Evolutionary conservation across 108 stramenopile species (phyloP).

Genomic region (Schizochytrium sp.): DNA sequence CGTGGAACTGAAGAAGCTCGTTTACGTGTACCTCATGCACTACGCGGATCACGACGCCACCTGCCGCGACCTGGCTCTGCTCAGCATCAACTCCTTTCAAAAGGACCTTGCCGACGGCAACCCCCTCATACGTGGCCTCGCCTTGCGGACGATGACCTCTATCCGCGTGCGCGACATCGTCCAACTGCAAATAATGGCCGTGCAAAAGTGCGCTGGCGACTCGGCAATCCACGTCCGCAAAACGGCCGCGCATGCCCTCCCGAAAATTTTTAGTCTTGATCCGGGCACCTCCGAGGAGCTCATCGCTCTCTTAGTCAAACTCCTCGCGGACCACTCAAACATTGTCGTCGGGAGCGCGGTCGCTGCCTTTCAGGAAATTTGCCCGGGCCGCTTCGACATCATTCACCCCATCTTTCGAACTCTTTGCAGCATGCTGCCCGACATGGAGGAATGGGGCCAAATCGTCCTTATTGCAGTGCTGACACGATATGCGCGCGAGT

Average conservation of each 20-base stretch:
- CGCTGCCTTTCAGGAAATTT: slow-evolving; percentile 80
- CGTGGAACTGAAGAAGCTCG: slow-evolving; percentile 96
- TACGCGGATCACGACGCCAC: slow-evolving; percentile 78
- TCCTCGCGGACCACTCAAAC: slow-evolving; percentile 64
- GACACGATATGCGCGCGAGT: slow-evolving; percentile 75
- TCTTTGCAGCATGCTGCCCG: slow-evolving; percentile 88
- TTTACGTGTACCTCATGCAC: slow-evolving; percentile 92
- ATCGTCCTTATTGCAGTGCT: slow-evolving; percentile 70
- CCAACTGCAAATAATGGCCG: slow-evolving; percentile 93
- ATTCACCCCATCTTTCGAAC: slow-evolving; percentile 84
- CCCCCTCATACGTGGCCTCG: slow-evolving; percentile 85
- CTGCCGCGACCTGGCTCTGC: slow-evolving; percentile 83
- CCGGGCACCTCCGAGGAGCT: slow-evolving; percentile 39
- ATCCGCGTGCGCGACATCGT: slow-evolving; percentile 93
- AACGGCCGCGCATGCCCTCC: slow-evolving; percentile 85
- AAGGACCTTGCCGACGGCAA: slow-evolving; percentile 83
- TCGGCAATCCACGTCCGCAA: slow-evolving; percentile 91
- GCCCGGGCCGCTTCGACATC: slow-evolving; percentile 74
- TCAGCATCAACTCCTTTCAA: slow-evolving; percentile 93
- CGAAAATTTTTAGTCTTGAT: slow-evolving; percentile 70
- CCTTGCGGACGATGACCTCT: slow-evolving; percentile 82
- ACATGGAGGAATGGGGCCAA: slow-evolving; percentile 99
- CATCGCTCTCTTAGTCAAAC: slow-evolving; percentile 33
- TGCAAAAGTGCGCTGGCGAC: slow-evolving; percentile 82
- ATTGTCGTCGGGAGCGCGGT: slow-evolving; percentile 90